phyloP scores from a whole-genome alignment of 805 yeast genomes.

The Ogataea degrootiae region DNA sequence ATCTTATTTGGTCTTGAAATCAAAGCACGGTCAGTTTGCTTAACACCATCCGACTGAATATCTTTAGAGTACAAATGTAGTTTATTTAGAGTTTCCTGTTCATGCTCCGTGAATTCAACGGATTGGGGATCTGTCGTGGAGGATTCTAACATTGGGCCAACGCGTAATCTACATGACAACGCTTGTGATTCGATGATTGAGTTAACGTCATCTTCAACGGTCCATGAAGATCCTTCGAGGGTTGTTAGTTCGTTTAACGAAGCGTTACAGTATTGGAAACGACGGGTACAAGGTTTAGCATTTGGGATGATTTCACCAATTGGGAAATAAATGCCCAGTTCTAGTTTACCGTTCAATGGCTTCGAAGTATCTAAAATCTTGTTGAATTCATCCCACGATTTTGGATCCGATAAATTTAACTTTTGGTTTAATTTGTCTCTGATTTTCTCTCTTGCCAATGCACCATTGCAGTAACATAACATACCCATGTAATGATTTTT shows the following conservation, averaged over 20 bases:
- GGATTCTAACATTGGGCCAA: constrained; percentile 66
- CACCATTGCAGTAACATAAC: constrained; percentile 91
- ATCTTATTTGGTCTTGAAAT: constrained; percentile 60
- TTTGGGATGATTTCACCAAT: constrained; percentile 90
- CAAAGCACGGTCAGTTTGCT: constrained; percentile 39
- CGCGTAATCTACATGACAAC: constrained; percentile 72
- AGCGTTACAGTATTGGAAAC: constrained; percentile 36
- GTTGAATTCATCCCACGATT: constrained; percentile 60
- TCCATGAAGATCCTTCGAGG: constrained; percentile 33
- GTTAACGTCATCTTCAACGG: constrained; percentile 59
- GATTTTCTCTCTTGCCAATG: constrained; percentile 76
- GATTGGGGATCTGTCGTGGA: constrained; percentile 4
- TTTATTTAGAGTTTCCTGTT: constrained; percentile 19
- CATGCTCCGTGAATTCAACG: constrained; percentile 5
- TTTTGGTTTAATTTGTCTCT: constrained; percentile 54
- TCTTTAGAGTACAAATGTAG: constrained; percentile 28
- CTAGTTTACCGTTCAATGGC: constrained; percentile 34
- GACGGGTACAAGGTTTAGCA: constrained; percentile 56
- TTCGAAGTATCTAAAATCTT: constrained; percentile 39
- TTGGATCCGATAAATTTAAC: constrained; percentile 14
- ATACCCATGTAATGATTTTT: constrained; percentile 81
- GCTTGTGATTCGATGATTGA: constrained; percentile 87
- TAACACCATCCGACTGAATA: constrained; percentile 45
- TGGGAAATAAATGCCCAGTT: constrained; percentile 79
- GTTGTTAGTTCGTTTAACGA: constrained; percentile 17